A percentile compares a stretch with the other conserved stretches of the same genome.
phyloP scores from a whole-genome alignment of 345 rosid species.

The Gossypium arboreum region DNA sequence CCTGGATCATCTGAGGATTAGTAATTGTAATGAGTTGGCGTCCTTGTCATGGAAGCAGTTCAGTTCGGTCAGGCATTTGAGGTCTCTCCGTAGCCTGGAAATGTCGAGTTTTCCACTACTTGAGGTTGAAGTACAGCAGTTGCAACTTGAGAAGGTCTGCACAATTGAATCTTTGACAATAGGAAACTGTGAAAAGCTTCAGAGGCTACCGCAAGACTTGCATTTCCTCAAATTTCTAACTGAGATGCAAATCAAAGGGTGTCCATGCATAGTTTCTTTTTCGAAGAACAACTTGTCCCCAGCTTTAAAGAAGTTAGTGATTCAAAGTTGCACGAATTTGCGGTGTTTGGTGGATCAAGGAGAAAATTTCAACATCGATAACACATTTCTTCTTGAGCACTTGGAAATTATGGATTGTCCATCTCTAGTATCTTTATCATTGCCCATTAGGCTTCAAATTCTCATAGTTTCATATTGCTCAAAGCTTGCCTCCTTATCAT shows the following conservation, averaged over 20 bases:
- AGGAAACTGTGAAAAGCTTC: neutral
- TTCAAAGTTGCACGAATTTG: neutral
- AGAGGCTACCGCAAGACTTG: neutral
- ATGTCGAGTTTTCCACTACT: neutral
- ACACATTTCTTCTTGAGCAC: neutral
- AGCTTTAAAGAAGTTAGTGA: neutral
- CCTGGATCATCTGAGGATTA: neutral
- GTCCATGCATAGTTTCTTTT: neutral
- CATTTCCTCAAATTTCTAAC: conserved; percentile 1
- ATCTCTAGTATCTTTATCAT: neutral
- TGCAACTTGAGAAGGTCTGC: conserved; percentile 3
- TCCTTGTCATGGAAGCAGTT: neutral
- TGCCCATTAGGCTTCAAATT: neutral
- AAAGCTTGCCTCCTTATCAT: neutral
- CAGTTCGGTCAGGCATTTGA: neutral
- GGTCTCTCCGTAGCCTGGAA: conserved; percentile 1
- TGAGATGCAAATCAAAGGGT: neutral
- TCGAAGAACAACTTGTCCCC: neutral
- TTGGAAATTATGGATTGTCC: neutral
- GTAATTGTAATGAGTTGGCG: neutral
- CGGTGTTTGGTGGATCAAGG: neutral
- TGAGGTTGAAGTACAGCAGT: neutral
- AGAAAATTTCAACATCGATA: neutral
- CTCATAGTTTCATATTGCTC: neutral
- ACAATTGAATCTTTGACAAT: conserved; percentile 3